Conservation (phyloP, 208 protist genomes). For the Herpetomonas tarakana region DNA sequence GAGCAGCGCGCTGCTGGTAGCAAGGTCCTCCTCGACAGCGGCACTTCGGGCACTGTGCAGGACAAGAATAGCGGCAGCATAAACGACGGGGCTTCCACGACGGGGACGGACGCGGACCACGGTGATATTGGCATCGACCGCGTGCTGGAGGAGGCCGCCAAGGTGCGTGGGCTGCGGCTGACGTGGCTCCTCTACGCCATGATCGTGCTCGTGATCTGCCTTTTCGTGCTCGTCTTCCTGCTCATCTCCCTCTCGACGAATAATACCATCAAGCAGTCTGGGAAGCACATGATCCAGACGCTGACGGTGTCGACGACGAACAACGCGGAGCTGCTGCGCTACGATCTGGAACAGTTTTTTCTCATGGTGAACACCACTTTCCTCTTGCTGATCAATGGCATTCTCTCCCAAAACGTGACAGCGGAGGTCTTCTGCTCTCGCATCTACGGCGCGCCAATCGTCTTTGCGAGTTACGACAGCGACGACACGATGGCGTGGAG, state of each 20-base stretch:
- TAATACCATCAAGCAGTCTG: conserved; percentile 26
- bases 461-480: conserved; percentile 21
- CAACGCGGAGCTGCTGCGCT: conserved; percentile 31
- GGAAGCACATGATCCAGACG: conserved; percentile 29
- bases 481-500: conserved; percentile 10
- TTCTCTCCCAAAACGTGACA: neutral
- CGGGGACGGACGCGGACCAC: neutral
- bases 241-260: conserved; percentile 57
- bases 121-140: conserved; percentile 27
- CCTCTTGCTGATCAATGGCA: conserved; percentile 2
- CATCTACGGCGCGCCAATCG: conserved; percentile 24
- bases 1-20: neutral
- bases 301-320: conserved; percentile 21
- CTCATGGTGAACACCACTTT: conserved; percentile 21
- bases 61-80: conserved; percentile 5
- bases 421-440: conserved; percentile 23
- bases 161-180: conserved; percentile 51
- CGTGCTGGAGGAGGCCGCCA: conserved; percentile 53
- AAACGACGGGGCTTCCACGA: neutral
- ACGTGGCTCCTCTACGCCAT: conserved; percentile 65
- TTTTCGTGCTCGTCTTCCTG: conserved; percentile 47
- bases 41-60: neutral
- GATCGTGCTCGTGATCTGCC: conserved; percentile 46
- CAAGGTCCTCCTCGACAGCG: neutral
- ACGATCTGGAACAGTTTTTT: conserved; percentile 14